Base-by-base conservation (phyloP, 352 stramenopile species). In the Globisporangium cystogenes region DNA sequence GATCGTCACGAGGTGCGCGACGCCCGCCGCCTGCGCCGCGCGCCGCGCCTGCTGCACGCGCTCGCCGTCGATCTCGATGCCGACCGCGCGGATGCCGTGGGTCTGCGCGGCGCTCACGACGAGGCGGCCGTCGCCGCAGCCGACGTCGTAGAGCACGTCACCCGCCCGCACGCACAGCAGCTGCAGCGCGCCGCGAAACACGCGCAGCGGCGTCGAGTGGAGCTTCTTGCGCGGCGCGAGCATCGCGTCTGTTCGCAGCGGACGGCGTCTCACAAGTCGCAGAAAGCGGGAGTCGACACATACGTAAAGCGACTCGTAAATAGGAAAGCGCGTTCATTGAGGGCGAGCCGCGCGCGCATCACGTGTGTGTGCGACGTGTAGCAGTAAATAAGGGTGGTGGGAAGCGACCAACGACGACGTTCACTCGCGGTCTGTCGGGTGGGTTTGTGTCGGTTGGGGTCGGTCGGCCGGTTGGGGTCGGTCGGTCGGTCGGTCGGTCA, bases 141-240 rank as follows among this genome's bases (percentile, higher is more conserved):
- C 82, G n/a, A 93, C 51, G 53, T 93, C 82, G 56, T 82, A 89
- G 20, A 93, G 65, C 29, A 91, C 72, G 51, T 93, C 80, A 11
- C 29, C 45, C 2, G 52, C 0, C 0, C 43, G 29, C 11, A 76
- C 67, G 33, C 67, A 33, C 18, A 86, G 64, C 35, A 89, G 57
- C 62, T 74, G 62, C 31, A 93, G 62, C 23, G 79, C 82, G 26
- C 63, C 64, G 36, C 64, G 51, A 62, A 90, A 87, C 33, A 84
- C 77, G 37, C 62, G 57, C 51, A 82, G 55, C 20, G 82, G 82
- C 64, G 82, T 93, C 60, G 82, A 93, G 55, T 90, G 74, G 37
- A 93, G 76, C 55, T 66, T 90, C 68, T 84, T 87, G 48, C 82
- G 73, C 53, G 82, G 82, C 16, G 82, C 82, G 31, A 93, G 59